These are phyloP conservation scores for Rhodosporidiobolus odoratus DNA, from an alignment of 768 basidiomycete genomes.

Conservation along the genomic window DNA sequence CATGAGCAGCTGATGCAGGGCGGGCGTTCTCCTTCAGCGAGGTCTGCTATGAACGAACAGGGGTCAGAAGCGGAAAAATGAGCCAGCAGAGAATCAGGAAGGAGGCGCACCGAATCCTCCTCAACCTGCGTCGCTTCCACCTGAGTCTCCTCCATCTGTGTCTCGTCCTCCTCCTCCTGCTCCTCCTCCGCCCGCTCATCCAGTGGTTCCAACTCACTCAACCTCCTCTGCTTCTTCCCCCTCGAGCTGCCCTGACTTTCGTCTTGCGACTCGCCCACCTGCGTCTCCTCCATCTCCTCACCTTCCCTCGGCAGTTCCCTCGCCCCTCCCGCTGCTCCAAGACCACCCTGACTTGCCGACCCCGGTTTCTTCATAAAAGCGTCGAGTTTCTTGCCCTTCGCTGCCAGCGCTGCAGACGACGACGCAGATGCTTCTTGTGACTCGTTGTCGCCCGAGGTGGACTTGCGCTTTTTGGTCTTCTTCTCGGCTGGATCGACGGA, in stretches of 20 bases:
- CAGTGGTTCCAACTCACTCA: neutral
- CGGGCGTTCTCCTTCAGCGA: conserved; percentile 2
- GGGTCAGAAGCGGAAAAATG: neutral
- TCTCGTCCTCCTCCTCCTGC: neutral
- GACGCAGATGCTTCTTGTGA: neutral
- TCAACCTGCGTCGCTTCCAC: conserved; percentile 24
- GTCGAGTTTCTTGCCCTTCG: neutral
- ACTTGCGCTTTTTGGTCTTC: conserved; percentile 39
- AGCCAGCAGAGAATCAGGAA: neutral
- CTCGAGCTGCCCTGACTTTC: neutral
- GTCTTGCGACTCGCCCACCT: conserved; percentile 11
- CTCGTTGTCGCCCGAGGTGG: conserved; percentile 11
- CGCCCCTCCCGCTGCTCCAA: conserved; percentile 10
- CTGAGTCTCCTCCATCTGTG: conserved; percentile 25
- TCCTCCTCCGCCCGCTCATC: conserved; percentile 13
- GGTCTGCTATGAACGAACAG: neutral
- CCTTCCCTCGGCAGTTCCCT: conserved; percentile 30
- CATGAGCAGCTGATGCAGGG: neutral
- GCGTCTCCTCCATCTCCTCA: conserved; percentile 27
- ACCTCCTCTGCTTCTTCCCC: neutral
- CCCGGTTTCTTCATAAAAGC: conserved; percentile 13
- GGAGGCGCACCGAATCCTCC: conserved; percentile 1
- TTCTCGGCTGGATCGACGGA: conserved; percentile 14
- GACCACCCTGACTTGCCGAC: neutral
- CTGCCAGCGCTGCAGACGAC: neutral